Evolutionary conservation across 192 early-diverging fungal species (phyloP).

Genomic region (Coemansia sp.): DNA sequence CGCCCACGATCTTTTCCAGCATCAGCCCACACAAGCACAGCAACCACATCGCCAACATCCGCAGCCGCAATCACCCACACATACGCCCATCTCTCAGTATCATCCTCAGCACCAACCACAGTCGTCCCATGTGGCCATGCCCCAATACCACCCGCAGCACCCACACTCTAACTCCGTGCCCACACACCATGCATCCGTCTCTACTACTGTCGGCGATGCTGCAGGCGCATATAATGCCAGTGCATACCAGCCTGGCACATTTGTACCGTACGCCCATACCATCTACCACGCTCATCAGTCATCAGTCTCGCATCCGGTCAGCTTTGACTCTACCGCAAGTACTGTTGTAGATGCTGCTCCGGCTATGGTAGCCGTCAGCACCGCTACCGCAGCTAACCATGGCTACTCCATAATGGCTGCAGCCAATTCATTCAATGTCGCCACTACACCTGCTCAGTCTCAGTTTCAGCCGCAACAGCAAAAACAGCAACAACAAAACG

Average conservation of each 20-base stretch:
- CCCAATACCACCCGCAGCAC: constrained; percentile 32
- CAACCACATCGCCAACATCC: constrained; percentile 14
- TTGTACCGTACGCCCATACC: constrained; percentile 30
- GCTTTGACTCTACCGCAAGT: constrained; percentile 6
- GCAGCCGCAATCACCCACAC: constrained; percentile 12
- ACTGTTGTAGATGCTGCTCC: constrained; percentile 16
- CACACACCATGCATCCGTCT: constrained; percentile 15
- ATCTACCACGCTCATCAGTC: constrained; percentile 32
- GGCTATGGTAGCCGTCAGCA: constrained; percentile 6
- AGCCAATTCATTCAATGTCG: constrained; percentile 14
- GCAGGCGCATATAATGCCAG: not conserved
- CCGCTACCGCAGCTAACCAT: constrained; percentile 15
- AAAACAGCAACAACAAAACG: constrained; percentile 14
- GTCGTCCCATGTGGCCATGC: constrained; percentile 18
- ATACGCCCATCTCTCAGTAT: constrained; percentile 9
- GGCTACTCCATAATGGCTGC: constrained; percentile 33
- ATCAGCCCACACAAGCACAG: constrained; percentile 21
- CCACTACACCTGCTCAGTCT: constrained; percentile 8
- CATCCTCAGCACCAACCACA: constrained; percentile 19
- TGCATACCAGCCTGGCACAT: constrained; percentile 22
- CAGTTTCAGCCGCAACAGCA: constrained; percentile 6
- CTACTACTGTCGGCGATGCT: constrained; percentile 9
- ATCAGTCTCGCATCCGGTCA: constrained; percentile 6
- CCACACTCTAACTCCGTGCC: constrained; percentile 16
- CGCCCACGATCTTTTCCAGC: constrained; percentile 38